phyloP scores from a whole-genome alignment of 1,284 basidiomycete genomes.

The Hemileia vastatrix region DNA sequence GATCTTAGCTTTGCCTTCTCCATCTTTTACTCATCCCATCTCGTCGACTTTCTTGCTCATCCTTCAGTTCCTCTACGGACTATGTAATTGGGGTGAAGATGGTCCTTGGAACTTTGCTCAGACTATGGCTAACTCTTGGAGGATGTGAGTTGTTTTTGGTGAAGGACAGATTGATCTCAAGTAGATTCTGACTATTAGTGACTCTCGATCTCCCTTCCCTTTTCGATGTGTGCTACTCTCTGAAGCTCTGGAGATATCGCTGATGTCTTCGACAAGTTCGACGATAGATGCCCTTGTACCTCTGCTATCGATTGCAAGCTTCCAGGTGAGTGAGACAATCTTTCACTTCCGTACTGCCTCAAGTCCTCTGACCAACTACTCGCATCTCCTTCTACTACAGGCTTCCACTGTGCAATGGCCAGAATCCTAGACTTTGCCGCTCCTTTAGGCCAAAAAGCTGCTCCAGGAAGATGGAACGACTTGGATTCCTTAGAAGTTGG shows the following conservation, averaged over 20 bases:
- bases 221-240: neutral
- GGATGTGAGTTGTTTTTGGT: slow-evolving; percentile 45
- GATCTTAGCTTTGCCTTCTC: too few species aligned
- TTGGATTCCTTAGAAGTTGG: slow-evolving; percentile 30
- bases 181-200: slow-evolving; percentile 29
- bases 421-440: slow-evolving; percentile 31
- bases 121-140: slow-evolving; percentile 49
- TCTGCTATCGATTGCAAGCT: slow-evolving; percentile 10
- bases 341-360: neutral
- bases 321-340: neutral
- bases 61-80: too few species aligned
- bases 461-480: slow-evolving; percentile 35
- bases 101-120: slow-evolving; percentile 35
- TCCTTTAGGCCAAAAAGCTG: slow-evolving; percentile 28
- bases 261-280: slow-evolving; percentile 47
- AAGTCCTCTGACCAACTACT: neutral
- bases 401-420: slow-evolving; percentile 28
- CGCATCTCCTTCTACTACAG: slow-evolving; percentile 12
- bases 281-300: slow-evolving; percentile 48
- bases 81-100: slow-evolving; percentile 19
- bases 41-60: too few species aligned
- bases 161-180: slow-evolving; percentile 23
- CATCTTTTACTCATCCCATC: too few species aligned
- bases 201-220: slow-evolving; percentile 1
- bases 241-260: slow-evolving; percentile 11